phyloP scores from a whole-genome alignment of 108 stramenopile genomes.

The Tribonema minus region DNA sequence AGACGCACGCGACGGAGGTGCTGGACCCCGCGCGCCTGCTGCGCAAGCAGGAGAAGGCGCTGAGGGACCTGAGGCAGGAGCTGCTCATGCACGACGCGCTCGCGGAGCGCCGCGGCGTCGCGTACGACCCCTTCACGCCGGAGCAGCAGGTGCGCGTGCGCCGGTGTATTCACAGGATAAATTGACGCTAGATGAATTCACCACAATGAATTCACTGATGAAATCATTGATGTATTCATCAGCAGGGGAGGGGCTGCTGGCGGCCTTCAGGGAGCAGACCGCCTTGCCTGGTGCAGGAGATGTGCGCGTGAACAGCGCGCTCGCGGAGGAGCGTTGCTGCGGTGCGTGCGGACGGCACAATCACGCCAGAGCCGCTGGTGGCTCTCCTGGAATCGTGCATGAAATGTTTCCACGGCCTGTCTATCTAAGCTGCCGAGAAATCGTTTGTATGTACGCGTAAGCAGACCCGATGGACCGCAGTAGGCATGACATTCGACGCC shows the following conservation, averaged over 20 bases:
- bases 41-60: constrained; percentile 50
- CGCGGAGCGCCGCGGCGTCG: constrained; percentile 53
- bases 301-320: neutral
- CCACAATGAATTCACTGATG: neutral
- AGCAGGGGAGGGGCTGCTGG: no score
- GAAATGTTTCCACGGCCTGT: no score
- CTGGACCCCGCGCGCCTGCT: constrained; percentile 53
- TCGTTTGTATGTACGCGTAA: no score
- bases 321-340: no score
- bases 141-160: constrained; percentile 55
- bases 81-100: constrained; percentile 67
- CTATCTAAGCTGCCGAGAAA: no score
- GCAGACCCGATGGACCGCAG: no score
- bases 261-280: no score
- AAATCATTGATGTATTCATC: no score
- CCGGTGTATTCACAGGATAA: neutral
- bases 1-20: constrained; percentile 42
- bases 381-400: no score
- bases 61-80: constrained; percentile 63
- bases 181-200: neutral
- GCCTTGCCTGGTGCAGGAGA: neutral
- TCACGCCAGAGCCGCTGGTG: no score
- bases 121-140: constrained; percentile 62
- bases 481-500: no score
- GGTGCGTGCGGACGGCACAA: no score